These are phyloP conservation scores for Malbranchea zuffiana DNA, from an alignment of 2,329 filamentous ascomycete genomes.

Conservation along the genomic window DNA sequence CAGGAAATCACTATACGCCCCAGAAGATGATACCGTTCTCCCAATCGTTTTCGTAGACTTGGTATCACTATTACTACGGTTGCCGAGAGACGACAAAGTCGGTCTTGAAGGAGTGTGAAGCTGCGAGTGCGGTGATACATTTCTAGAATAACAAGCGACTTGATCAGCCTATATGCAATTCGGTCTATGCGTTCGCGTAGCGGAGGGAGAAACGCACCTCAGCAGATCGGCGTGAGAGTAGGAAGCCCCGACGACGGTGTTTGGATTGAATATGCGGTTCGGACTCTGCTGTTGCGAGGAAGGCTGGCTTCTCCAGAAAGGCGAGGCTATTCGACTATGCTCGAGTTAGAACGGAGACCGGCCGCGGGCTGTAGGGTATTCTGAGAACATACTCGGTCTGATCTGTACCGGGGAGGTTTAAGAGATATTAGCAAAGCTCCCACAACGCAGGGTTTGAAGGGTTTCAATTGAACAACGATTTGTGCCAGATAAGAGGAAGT, in stretches of 20 bases:
- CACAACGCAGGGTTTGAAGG: neutral
- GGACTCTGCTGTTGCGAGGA: constrained; percentile 41
- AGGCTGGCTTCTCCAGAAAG: constrained; percentile 66
- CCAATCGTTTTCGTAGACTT: constrained; percentile 38
- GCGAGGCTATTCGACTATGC: constrained; percentile 60
- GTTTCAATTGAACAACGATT: neutral
- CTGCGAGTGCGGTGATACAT: constrained; percentile 42
- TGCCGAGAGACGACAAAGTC: constrained; percentile 25
- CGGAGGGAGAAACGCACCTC: constrained; percentile 52
- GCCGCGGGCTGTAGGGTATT: neutral
- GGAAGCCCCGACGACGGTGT: constrained; percentile 77
- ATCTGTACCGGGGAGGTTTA: constrained; percentile 20
- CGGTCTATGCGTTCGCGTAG: neutral
- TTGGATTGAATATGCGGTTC: constrained; percentile 50
- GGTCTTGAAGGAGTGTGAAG: constrained; percentile 62
- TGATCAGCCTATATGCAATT: neutral
- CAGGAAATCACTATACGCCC: constrained; percentile 69
- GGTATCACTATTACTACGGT: constrained; percentile 30
- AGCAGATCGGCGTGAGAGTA: constrained; percentile 95
- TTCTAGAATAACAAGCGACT: constrained; percentile 17
- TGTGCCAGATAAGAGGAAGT: constrained; percentile 19
- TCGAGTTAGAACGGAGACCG: constrained; percentile 3
- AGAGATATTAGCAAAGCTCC: constrained; percentile 3
- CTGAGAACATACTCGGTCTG: constrained; percentile 29
- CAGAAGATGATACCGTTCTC: constrained; percentile 41